These are phyloP conservation scores for Cordyceps javanica DNA, from an alignment of 2,329 filamentous ascomycete genomes.

Conservation along the genomic window DNA sequence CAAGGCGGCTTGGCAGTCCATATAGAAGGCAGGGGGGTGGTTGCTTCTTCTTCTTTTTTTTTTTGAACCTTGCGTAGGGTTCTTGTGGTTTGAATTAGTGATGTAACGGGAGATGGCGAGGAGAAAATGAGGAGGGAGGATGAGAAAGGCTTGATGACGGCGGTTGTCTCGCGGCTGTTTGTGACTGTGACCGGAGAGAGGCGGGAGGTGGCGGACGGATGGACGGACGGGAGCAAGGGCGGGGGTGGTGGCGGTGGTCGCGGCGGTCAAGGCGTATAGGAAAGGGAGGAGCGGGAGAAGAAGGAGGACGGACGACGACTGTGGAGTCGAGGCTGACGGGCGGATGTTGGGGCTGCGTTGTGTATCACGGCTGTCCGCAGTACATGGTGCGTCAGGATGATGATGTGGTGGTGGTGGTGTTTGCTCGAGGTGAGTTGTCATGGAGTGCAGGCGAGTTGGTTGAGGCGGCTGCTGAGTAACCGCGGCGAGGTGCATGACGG, in stretches of 20 bases:
- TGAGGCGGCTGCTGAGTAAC: neutral
- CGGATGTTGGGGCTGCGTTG: neutral
- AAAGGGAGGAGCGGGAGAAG: neutral
- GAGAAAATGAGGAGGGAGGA: neutral
- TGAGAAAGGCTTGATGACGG: neutral
- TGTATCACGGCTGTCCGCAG: neutral
- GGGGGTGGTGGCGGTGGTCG: neutral
- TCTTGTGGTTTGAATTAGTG: neutral
- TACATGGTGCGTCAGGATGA: neutral
- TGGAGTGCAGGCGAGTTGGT: neutral
- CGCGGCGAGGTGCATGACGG: neutral
- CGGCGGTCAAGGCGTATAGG: neutral
- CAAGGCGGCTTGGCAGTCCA: too few species aligned
- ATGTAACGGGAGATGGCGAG: neutral
- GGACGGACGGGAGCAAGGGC: neutral
- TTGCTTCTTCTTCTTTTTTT: neutral
- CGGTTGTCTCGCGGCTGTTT: neutral
- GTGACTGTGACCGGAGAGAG: neutral
- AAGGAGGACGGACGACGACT: neutral
- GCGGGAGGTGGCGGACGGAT: neutral
- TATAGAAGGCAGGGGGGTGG: neutral
- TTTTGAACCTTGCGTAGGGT: too few species aligned
- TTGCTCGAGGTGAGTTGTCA: conserved; percentile 2
- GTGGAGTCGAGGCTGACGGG: neutral
- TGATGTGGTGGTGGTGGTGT: neutral